These are phyloP conservation scores for Trichosporon sp. DNA, from an alignment of 1,284 basidiomycete species.

Conservation along the genomic window DNA sequence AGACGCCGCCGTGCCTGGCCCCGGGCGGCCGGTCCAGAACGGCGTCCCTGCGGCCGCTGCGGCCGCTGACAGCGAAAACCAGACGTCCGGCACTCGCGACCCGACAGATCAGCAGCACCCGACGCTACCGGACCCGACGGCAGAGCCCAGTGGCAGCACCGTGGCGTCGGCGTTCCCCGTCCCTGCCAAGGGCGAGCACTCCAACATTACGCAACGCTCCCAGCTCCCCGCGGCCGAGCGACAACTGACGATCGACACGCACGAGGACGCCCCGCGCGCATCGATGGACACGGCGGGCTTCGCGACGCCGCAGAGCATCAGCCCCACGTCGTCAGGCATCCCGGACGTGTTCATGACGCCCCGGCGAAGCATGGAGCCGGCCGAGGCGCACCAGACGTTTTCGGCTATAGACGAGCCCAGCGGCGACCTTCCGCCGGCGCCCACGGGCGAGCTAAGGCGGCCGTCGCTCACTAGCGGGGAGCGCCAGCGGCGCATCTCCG, in stretches of 20 bases:
- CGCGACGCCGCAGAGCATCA: not conserved
- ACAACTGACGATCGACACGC: not conserved
- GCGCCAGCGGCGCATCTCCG: slow-evolving; percentile 7
- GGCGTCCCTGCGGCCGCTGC: not conserved
- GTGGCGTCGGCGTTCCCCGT: not conserved
- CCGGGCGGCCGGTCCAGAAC: not conserved
- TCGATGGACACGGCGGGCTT: slow-evolving; percentile 2
- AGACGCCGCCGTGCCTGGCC: not conserved
- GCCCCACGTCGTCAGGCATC: not conserved
- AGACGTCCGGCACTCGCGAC: not conserved
- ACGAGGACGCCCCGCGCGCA: not conserved
- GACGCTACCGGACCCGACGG: not conserved
- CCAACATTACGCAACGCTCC: not conserved
- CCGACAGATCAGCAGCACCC: not conserved
- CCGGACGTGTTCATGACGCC: slow-evolving; percentile 4
- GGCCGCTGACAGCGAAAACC: not conserved
- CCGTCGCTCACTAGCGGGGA: not conserved
- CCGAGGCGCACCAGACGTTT: not conserved
- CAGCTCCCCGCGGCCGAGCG: not conserved
- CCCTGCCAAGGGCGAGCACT: not conserved
- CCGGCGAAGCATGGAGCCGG: slow-evolving; percentile 3
- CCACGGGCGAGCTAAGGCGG: not conserved
- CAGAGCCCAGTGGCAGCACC: not conserved
- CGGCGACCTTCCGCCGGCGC: not conserved
- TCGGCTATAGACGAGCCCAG: not conserved